These are phyloP conservation scores for Neoboletus brunneissimus DNA, from an alignment of 768 basidiomycete species.

Conservation along the genomic window DNA sequence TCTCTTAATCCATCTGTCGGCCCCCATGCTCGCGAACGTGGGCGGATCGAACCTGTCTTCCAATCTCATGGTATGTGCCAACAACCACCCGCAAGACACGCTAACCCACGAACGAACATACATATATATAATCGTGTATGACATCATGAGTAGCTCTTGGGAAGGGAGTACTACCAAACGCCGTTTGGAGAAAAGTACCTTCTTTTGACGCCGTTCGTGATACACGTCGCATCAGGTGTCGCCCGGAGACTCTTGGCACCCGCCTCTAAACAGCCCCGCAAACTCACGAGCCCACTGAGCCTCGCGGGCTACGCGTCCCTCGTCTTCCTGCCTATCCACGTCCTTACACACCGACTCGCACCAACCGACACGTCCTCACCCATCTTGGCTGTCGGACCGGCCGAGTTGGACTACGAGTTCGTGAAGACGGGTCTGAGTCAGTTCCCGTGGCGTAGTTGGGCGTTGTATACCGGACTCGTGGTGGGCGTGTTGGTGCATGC, in stretches of 20 bases:
- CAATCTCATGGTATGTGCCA: conserved; percentile 61
- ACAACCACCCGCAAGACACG: background rate
- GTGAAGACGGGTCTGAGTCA: conserved; percentile 66
- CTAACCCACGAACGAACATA: background rate
- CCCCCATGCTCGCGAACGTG: conserved; percentile 67
- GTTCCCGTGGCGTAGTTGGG: conserved; percentile 63
- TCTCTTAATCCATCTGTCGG: conserved; percentile 69
- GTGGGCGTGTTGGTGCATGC: conserved; percentile 56
- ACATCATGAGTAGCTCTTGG: conserved; percentile 55
- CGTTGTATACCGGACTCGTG: conserved; percentile 63
- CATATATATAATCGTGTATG: background rate
- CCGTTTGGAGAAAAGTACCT: conserved; percentile 63
- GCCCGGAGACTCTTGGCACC: conserved; percentile 55
- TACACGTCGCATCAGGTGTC: conserved; percentile 61
- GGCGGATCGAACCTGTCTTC: conserved; percentile 70
- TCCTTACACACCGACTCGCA: conserved; percentile 66
- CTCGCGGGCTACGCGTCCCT: conserved; percentile 62
- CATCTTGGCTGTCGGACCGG: conserved; percentile 51
- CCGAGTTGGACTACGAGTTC: conserved; percentile 80
- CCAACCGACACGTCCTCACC: conserved; percentile 40
- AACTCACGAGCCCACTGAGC: conserved; percentile 45
- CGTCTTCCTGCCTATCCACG: conserved; percentile 66
- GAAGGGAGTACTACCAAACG: conserved; percentile 85
- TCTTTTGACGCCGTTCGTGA: conserved; percentile 60
- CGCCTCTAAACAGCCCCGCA: conserved; percentile 28